These are phyloP conservation scores for Fusarium multiceps DNA, from an alignment of 2,329 filamentous ascomycete species.

Conservation along the genomic window DNA sequence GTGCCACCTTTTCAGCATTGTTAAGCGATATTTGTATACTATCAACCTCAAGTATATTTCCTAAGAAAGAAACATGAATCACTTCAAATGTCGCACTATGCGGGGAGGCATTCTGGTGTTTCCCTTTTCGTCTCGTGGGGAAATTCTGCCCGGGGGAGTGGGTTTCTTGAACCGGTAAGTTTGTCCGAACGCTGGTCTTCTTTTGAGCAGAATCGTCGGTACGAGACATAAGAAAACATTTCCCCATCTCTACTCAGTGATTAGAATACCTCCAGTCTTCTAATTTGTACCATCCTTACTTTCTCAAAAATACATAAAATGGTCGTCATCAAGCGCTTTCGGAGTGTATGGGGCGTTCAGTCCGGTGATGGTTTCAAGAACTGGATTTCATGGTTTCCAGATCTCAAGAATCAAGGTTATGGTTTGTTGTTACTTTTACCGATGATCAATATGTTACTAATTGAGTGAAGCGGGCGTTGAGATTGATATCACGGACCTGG, in stretches of 20 bases:
- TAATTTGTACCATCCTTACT: not conserved
- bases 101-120: not conserved
- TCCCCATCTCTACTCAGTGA: not conserved
- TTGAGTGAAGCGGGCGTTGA: not conserved
- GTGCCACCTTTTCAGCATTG: not conserved
- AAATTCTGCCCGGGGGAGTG: not conserved
- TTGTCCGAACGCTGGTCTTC: not conserved
- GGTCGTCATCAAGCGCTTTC: not conserved
- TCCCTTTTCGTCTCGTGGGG: not conserved
- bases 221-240: not conserved
- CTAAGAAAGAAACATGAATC: not conserved
- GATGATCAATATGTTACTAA: rapidly evolving
- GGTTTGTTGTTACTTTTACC: not conserved
- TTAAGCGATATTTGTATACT: not conserved
- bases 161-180: not conserved
- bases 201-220: not conserved
- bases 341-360: not conserved
- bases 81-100: not conserved
- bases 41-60: not conserved
- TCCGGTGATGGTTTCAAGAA: not conserved
- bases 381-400: not conserved
- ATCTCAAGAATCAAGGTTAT: not conserved
- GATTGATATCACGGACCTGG: not conserved
- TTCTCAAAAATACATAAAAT: not conserved
- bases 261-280: not conserved